A percentile compares a stretch with the other conserved stretches of the same genome.
phyloP scores from a whole-genome alignment of 768 basidiomycete species.

The Termitomyces sp. region DNA sequence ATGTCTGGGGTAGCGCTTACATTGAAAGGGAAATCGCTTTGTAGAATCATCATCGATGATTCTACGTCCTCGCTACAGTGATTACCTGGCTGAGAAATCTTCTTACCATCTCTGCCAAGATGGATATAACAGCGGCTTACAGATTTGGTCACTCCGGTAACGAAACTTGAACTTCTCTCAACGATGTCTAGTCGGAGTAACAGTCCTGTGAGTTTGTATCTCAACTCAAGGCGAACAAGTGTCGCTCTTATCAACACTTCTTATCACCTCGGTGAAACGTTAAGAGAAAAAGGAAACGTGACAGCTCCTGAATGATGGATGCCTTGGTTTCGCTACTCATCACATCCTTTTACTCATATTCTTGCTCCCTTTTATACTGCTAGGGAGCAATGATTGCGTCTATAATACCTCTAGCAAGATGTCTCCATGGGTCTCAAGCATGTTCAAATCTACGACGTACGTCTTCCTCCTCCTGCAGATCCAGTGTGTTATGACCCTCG shows the following conservation, averaged over 20 bases:
- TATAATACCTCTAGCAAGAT: neutral
- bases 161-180: neutral
- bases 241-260: neutral
- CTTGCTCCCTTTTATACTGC: neutral
- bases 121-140: too few relatives aligned
- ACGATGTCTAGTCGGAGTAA: neutral
- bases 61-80: too few relatives aligned
- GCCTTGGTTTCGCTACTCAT: neutral
- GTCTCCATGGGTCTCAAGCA: neutral
- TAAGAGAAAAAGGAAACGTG: neutral
- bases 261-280: neutral
- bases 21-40: too few relatives aligned
- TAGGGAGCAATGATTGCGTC: neutral
- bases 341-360: neutral
- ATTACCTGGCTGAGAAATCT: too few relatives aligned
- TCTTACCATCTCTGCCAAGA: too few relatives aligned
- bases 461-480: neutral
- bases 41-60: too few relatives aligned
- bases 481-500: neutral
- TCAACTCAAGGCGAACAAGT: neutral
- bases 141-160: neutral
- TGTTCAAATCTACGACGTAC: neutral
- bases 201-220: neutral
- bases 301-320: neutral
- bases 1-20: too few relatives aligned